Percentiles rank a stretch among this genome's conserved stretches.
Conservation (phyloP, 495 filamentous ascomycete genomes). For the Trichocladium antarcticum region DNA sequence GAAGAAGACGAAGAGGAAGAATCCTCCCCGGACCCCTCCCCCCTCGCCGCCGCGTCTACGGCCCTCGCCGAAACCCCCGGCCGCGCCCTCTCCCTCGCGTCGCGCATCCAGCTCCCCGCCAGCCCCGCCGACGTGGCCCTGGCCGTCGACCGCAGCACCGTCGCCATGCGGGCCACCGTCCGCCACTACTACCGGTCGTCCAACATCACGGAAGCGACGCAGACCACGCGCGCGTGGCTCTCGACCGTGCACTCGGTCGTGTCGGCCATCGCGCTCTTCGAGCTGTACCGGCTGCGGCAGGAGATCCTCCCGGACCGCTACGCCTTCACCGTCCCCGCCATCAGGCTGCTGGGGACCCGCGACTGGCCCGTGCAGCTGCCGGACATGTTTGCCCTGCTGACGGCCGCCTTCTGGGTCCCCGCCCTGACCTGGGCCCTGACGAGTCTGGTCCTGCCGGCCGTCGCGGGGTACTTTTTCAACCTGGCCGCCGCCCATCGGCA, state of each 20-base stretch:
- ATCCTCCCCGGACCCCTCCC: not conserved
- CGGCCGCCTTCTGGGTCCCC: slow-evolving; percentile 69
- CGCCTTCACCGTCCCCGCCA: slow-evolving; percentile 56
- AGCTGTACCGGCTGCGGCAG: slow-evolving; percentile 49
- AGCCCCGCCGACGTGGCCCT: slow-evolving; percentile 78
- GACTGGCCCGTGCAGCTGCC: slow-evolving; percentile 53
- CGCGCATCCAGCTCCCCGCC: slow-evolving; percentile 56
- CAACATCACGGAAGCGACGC: slow-evolving; percentile 44
- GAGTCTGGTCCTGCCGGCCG: slow-evolving; percentile 53
- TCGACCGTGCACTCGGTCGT: slow-evolving; percentile 57
- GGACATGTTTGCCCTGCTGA: slow-evolving; percentile 73
- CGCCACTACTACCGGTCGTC: slow-evolving; percentile 38
- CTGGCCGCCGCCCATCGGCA: slow-evolving; percentile 41
- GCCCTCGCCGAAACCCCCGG: slow-evolving; percentile 48
- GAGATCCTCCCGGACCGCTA: slow-evolving; percentile 57
- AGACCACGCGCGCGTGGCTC: slow-evolving; percentile 52
- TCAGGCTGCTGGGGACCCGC: slow-evolving; percentile 40
- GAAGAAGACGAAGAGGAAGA: not conserved
- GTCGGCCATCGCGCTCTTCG: slow-evolving; percentile 50
- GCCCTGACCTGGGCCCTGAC: slow-evolving; percentile 68
- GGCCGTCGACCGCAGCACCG: slow-evolving; percentile 63
- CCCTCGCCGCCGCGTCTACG: slow-evolving; percentile 27
- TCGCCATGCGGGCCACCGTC: slow-evolving; percentile 47
- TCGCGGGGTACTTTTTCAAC: slow-evolving; percentile 81
- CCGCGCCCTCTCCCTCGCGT: slow-evolving; percentile 41